phyloP scores from a whole-genome alignment of 2,329 filamentous ascomycete species.

The Onygena corvina region DNA sequence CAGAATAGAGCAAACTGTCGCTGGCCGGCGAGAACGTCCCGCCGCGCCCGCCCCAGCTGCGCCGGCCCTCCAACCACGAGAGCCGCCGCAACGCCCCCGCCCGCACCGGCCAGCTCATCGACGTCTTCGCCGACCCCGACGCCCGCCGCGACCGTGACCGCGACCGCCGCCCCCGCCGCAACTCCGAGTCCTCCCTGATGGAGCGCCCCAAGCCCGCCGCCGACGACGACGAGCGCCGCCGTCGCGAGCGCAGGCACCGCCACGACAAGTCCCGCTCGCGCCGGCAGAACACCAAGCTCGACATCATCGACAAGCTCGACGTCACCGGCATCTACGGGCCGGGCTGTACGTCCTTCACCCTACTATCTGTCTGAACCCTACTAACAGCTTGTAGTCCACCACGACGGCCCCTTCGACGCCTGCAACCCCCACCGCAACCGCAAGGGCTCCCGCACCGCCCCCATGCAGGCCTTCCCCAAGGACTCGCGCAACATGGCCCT shows the following conservation, averaged over 20 bases:
- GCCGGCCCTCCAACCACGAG: conserved; percentile 20
- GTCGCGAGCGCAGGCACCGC: conserved; percentile 38
- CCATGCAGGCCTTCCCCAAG: conserved; percentile 92
- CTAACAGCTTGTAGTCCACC: conserved; percentile 65
- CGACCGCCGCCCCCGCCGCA: conserved; percentile 42
- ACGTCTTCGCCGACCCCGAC: conserved; percentile 40
- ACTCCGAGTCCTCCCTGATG: conserved; percentile 53
- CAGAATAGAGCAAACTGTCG: conserved; percentile 30
- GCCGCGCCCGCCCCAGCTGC: conserved; percentile 12
- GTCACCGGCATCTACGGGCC: conserved; percentile 92
- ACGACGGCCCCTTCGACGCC: conserved; percentile 94
- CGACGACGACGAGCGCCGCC: conserved; percentile 39
- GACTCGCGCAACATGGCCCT: conserved; percentile 86
- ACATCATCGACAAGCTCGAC: conserved; percentile 93
- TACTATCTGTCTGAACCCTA: conserved; percentile 3
- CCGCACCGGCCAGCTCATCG: conserved; percentile 20
- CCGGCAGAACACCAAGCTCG: conserved; percentile 44
- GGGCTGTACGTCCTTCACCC: conserved; percentile 49
- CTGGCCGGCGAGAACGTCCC: conserved; percentile 25
- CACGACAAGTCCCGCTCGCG: conserved; percentile 28
- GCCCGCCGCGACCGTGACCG: conserved; percentile 11
- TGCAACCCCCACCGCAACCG: conserved; percentile 90
- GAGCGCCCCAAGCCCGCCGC: conserved; percentile 39
- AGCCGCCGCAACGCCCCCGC: conserved; percentile 15
- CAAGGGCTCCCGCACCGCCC: conserved; percentile 66